These are phyloP conservation scores for Rhynchosporium graminicola DNA, from an alignment of 2,329 filamentous ascomycete genomes.

Conservation along the genomic window DNA sequence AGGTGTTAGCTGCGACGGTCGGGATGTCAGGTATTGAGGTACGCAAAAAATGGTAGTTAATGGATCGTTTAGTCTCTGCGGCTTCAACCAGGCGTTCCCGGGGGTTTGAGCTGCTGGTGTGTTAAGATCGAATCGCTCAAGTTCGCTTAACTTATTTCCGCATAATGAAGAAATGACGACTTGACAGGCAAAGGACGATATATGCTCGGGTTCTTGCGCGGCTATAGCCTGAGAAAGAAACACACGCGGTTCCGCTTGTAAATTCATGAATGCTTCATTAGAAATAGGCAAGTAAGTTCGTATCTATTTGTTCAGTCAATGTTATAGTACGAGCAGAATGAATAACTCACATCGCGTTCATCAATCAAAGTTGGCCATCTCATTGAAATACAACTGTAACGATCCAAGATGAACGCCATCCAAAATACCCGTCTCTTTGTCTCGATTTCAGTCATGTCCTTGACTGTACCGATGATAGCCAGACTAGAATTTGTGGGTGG, in stretches of 20 bases:
- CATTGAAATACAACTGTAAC: constrained; percentile 90
- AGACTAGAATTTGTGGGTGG: constrained; percentile 62
- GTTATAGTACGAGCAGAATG: neutral
- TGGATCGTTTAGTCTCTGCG: constrained; percentile 9
- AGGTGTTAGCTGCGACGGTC: constrained; percentile 7
- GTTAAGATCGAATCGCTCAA: constrained; percentile 16
- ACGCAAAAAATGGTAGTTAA: constrained; percentile 19
- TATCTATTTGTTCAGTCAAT: neutral
- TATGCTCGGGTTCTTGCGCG: neutral
- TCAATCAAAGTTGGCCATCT: constrained; percentile 93
- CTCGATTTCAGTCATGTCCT: constrained; percentile 89
- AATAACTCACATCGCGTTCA: constrained; percentile 69
- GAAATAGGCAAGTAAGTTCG: constrained; percentile 18
- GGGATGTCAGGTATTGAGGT: constrained; percentile 15
- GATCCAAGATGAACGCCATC: constrained; percentile 84
- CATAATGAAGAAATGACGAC: constrained; percentile 11
- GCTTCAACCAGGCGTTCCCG: constrained; percentile 10
- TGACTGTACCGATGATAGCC: constrained; percentile 76
- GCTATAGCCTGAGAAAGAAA: constrained; percentile 16
- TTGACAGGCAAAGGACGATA: constrained; percentile 17
- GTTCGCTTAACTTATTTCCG: constrained; percentile 15
- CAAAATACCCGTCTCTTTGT: constrained; percentile 88
- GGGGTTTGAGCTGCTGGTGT: constrained; percentile 9
- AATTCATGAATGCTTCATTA: constrained; percentile 15
- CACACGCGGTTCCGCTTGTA: constrained; percentile 6